Evolutionary conservation across 768 basidiomycete genomes (phyloP).

Genomic region (Boletus bicolor): DNA sequence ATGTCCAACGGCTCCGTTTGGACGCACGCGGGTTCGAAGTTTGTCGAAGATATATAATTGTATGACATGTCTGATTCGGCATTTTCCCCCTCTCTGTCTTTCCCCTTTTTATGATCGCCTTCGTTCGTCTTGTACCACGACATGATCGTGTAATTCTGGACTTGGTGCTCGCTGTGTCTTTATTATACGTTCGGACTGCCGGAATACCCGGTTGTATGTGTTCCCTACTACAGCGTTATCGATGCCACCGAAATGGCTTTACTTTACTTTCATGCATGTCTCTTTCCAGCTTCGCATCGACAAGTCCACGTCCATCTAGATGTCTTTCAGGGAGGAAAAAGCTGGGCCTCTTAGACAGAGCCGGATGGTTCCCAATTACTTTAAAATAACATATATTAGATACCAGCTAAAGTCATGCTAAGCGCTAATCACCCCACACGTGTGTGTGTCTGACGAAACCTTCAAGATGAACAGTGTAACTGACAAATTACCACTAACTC

Average conservation of each 20-base stretch:
- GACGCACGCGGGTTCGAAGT: conserved; percentile 49
- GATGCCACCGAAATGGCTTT: not conserved
- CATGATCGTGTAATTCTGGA: not conserved
- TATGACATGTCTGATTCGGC: not conserved
- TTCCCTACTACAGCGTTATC: not conserved
- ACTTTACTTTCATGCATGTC: not conserved
- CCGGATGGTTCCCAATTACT: too few species aligned
- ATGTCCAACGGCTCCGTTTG: conserved; percentile 31
- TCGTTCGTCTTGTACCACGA: not conserved
- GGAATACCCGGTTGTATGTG: not conserved
- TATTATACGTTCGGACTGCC: not conserved
- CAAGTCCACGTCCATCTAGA: not conserved
- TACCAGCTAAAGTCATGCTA: not conserved
- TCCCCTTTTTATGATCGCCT: not conserved
- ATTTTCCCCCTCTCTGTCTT: not conserved
- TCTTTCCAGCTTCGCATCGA: not conserved
- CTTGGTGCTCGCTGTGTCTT: not conserved
- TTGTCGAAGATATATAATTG: conserved; percentile 38
- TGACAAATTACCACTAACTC: too few species aligned
- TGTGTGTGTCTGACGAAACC: too few species aligned
- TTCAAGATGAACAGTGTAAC: too few species aligned
- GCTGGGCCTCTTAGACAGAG: not conserved
- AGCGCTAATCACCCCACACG: not conserved
- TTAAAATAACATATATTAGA: too few species aligned
- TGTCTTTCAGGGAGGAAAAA: not conserved